Base-by-base conservation (phyloP, 768 basidiomycete genomes). In the Agaricus sinodeliciosus region DNA sequence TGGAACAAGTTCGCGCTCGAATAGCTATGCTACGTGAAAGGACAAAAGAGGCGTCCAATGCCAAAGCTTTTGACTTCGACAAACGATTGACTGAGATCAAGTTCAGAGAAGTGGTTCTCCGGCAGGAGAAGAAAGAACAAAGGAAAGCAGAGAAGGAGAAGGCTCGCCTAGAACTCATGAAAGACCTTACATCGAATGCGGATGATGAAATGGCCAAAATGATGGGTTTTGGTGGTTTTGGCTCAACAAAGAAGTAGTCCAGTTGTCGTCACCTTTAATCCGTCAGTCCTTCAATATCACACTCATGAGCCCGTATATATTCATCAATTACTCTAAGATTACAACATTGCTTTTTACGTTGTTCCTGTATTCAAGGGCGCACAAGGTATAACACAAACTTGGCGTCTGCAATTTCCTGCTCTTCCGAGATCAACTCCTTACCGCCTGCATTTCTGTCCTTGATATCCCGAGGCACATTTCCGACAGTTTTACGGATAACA, bases 21-120 rank as follows among this genome's bases (percentile, higher is more conserved):
- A 98, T 99, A 68, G 90, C 90, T 0, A 72, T 79, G 35, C 73
- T 99, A 27, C 84, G 95, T 12, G 93, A 90, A 66, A 85, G 84
- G 67, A 94, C 94, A 2, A 87, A 84, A 56, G 84, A 88, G 39
- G 84, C 85, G 7, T 82, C 92, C 0, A 74, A 79, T 25, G 86
- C 90, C 0, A 96, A 96, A 64, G 81, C 85, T n/a, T 99, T 82
- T 63, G 95, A 99, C 70, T 99, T 99, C 70, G 87, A 94, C 62
- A 73, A 87, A 62, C 88, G 96, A 25, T 69, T 98, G 11, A 81
- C 83, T 28, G 89, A 93, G 60, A 82, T 97, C 47, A 83, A 81
- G 58, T 81, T 78, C 26, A 84, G 81, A 59, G 91, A 94, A 66
- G 71, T 74, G 9, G 73, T 79, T 0, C 68, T 79, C 22, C 81